These are phyloP conservation scores for Gastrolobium bilobum DNA, from an alignment of 306 rosid genomes.

Conservation along the genomic window DNA sequence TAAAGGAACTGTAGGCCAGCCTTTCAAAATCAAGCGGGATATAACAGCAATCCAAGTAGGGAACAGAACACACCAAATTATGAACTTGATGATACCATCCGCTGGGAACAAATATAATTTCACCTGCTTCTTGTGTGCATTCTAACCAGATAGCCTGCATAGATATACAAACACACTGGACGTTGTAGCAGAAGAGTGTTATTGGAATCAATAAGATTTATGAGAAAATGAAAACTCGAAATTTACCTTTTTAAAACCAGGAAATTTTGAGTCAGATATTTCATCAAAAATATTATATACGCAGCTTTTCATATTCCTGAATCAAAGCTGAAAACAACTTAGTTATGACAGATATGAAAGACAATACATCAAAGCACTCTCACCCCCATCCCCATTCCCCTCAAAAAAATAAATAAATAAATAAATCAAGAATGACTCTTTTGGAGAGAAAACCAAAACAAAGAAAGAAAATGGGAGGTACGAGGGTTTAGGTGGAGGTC, in stretches of 20 bases:
- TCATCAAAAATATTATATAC: slow-evolving; percentile 84
- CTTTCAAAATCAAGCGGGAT: slow-evolving; percentile 43
- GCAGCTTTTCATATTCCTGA: slow-evolving; percentile 77
- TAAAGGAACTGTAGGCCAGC: slow-evolving; percentile 2
- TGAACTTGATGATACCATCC: slow-evolving; percentile 99
- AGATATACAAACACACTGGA: slow-evolving; percentile 39
- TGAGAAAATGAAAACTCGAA: slow-evolving; percentile 45
- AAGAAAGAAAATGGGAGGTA: slow-evolving; percentile 9
- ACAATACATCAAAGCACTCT: slow-evolving; percentile 32
- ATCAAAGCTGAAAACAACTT: slow-evolving; percentile 46
- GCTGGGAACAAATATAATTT: slow-evolving; percentile 92
- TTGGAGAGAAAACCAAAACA: neutral
- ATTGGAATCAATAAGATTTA: slow-evolving; percentile 27
- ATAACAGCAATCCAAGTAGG: slow-evolving; percentile 18
- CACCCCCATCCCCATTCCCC: neutral
- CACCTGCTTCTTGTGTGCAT: slow-evolving; percentile 88
- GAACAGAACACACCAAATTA: slow-evolving; percentile 71
- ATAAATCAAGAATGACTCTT: neutral
- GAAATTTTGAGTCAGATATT: slow-evolving; percentile 72
- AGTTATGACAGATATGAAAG: slow-evolving; percentile 33
- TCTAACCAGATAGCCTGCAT: slow-evolving; percentile 90
- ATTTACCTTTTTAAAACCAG: slow-evolving; percentile 79
- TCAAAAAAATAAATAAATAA: neutral
- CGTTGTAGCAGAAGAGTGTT: slow-evolving; percentile 45
- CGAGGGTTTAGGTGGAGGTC: neutral